Conservation (phyloP, 2,329 filamentous ascomycete genomes). For the Harringtonia aguacate region DNA sequence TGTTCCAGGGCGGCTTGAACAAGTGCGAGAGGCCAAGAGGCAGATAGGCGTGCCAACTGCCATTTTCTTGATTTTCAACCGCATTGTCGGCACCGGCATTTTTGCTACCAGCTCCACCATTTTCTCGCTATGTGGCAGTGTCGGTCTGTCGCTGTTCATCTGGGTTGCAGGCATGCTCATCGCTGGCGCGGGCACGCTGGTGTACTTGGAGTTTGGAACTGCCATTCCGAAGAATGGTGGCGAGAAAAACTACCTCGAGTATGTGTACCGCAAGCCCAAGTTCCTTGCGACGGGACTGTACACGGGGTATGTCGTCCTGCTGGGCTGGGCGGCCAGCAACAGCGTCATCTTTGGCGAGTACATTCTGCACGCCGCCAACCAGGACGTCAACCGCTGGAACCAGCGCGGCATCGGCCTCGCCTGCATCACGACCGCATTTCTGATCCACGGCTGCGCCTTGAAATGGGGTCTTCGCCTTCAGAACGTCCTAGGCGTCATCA, state of each 20-base stretch:
- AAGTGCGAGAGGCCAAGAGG: constrained; percentile 36
- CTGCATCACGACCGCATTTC: constrained; percentile 52
- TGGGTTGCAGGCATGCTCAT: constrained; percentile 55
- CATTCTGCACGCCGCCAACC: constrained; percentile 52
- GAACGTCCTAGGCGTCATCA: constrained; percentile 54
- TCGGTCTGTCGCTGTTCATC: constrained; percentile 52
- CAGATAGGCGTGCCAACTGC: constrained; percentile 46
- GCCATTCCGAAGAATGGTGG: constrained; percentile 54
- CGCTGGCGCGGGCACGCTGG: constrained; percentile 49
- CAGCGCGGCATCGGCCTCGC: constrained; percentile 56
- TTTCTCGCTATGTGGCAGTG: constrained; percentile 43
- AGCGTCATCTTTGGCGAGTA: constrained; percentile 62
- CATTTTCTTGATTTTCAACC: constrained; percentile 51
- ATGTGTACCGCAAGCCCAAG: constrained; percentile 47
- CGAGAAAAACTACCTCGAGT: constrained; percentile 59
- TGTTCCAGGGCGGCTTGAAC: constrained; percentile 20
- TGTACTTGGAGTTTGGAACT: constrained; percentile 57
- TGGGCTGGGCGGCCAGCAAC: constrained; percentile 57
- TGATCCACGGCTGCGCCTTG: constrained; percentile 53
- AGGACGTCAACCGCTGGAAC: constrained; percentile 55
- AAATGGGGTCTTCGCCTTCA: constrained; percentile 59
- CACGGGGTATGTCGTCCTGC: constrained; percentile 48
- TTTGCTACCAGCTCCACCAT: constrained; percentile 53
- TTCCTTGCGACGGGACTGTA: constrained; percentile 53
- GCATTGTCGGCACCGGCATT: constrained; percentile 57